phyloP scores from a whole-genome alignment of 164 flowering plant genomes.

The Hamamelis virginiana region DNA sequence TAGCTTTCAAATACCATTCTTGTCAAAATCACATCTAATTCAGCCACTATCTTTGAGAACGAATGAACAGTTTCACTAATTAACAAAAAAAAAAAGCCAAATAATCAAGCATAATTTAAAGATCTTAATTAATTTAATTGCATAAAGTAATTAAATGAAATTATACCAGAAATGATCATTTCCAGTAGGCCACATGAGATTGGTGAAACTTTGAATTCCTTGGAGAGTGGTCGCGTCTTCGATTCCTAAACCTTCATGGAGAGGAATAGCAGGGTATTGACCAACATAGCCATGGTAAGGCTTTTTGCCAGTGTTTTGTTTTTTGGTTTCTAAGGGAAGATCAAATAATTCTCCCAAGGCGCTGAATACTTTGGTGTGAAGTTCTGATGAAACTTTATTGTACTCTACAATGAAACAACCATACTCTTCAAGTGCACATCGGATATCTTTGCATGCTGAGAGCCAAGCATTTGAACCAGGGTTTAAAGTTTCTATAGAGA shows the following conservation, averaged over 20 bases:
- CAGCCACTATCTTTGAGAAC: too few species aligned
- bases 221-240: conserved; percentile 31
- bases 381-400: conserved; percentile 21
- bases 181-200: conserved; percentile 53
- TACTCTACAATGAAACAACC: conserved; percentile 40
- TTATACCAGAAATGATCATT: conserved; percentile 33
- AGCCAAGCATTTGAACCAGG: conserved; percentile 36
- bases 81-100: too few species aligned
- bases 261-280: conserved; percentile 30
- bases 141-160: too few species aligned
- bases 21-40: too few species aligned
- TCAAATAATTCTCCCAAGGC: conserved; percentile 33
- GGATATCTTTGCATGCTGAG: conserved; percentile 23
- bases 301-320: conserved; percentile 32
- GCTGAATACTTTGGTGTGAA: conserved; percentile 23
- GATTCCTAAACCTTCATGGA: conserved; percentile 49
- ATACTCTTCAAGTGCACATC: conserved; percentile 38
- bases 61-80: too few species aligned
- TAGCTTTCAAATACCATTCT: conserved; percentile 36
- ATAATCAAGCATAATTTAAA: too few species aligned
- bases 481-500: conserved; percentile 28
- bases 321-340: conserved; percentile 42
- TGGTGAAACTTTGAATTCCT: conserved; percentile 1
- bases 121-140: too few species aligned
- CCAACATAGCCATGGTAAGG: conserved; percentile 50